These are phyloP conservation scores for Asterophora lycoperdoides DNA, from an alignment of 768 basidiomycete genomes.

Conservation along the genomic window DNA sequence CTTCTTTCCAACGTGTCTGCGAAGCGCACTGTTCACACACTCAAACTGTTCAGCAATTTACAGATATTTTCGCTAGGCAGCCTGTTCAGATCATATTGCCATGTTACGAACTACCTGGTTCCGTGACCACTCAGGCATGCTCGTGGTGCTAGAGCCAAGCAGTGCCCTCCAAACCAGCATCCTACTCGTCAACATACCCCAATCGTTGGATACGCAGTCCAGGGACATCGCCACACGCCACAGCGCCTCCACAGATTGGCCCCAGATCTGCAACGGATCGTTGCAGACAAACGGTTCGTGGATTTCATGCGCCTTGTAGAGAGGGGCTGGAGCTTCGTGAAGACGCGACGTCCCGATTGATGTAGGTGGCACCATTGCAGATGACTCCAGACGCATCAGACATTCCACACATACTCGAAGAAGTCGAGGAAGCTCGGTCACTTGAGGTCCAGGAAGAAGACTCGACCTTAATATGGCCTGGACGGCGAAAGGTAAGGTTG, in stretches of 20 bases:
- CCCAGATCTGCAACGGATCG: constrained; percentile 41
- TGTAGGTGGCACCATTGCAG: constrained; percentile 12
- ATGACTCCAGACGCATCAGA: constrained; percentile 27
- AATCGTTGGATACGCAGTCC: constrained; percentile 27
- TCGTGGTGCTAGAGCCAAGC: constrained; percentile 32
- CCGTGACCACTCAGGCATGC: constrained; percentile 56
- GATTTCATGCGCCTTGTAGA: constrained; percentile 31
- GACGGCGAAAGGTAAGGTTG: too few relatives aligned
- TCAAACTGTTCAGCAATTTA: too few relatives aligned
- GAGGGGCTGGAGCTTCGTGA: constrained; percentile 17
- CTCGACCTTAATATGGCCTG: constrained; percentile 34
- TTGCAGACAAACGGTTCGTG: constrained; percentile 27
- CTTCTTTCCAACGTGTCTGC: too few relatives aligned
- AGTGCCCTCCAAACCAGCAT: constrained; percentile 54
- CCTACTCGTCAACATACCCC: constrained; percentile 51
- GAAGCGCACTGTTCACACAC: too few relatives aligned
- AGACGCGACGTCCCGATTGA: not conserved
- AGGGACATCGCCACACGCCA: constrained; percentile 50
- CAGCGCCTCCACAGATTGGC: constrained; percentile 47
- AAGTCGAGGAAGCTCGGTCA: constrained; percentile 25
- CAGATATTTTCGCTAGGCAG: too few relatives aligned
- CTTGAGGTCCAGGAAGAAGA: constrained; percentile 25
- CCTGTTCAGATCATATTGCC: not conserved
- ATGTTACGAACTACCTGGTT: constrained; percentile 26
- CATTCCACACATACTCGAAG: constrained; percentile 24